A percentile compares a stretch with the other conserved stretches of the same genome.
These are phyloP conservation scores for Geosmithia morbida DNA, from an alignment of 2,329 filamentous ascomycete species.

Conservation along the genomic window DNA sequence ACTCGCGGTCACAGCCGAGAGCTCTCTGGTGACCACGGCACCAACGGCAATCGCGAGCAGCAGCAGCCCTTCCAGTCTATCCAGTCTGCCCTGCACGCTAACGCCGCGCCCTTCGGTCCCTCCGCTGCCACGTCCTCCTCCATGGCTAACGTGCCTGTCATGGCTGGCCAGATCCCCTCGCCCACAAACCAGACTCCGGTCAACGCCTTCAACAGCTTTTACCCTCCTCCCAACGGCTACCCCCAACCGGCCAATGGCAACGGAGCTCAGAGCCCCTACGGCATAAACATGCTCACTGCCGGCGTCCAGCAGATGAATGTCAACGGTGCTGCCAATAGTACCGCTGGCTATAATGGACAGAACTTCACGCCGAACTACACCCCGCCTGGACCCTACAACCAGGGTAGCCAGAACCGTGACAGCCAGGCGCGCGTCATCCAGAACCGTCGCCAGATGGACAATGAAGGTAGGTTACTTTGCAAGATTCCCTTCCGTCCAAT, in stretches of 20 bases:
- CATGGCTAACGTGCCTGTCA: constrained; percentile 9
- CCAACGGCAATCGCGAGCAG: constrained; percentile 26
- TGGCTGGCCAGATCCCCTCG: constrained; percentile 9
- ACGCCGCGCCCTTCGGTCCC: constrained; percentile 65
- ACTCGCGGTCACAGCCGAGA: constrained; percentile 58
- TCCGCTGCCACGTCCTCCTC: constrained; percentile 18
- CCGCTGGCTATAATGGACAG: constrained; percentile 36
- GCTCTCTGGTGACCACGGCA: constrained; percentile 37
- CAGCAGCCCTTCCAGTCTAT: constrained; percentile 40
- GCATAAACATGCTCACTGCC: constrained; percentile 48
- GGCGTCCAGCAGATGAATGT: constrained; percentile 54
- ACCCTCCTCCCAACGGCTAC: constrained; percentile 8
- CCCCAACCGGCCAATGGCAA: neutral
- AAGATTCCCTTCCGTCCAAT: neutral
- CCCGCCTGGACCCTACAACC: constrained; percentile 27
- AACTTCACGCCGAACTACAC: constrained; percentile 41
- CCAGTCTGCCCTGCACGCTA: constrained; percentile 65
- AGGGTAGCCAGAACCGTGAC: constrained; percentile 44
- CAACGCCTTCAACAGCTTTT: constrained; percentile 17
- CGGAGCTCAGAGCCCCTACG: constrained; percentile 5
- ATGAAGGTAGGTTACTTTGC: constrained; percentile 37
- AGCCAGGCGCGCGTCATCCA: constrained; percentile 64
- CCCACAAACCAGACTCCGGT: constrained; percentile 9
- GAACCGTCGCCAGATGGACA: constrained; percentile 60
- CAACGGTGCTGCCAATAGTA: constrained; percentile 25